Evolutionary conservation across 306 rosid genomes (phyloP), one percentile per base, ranked within the genome.

Genomic region (Dryas alaskensis): DNA sequence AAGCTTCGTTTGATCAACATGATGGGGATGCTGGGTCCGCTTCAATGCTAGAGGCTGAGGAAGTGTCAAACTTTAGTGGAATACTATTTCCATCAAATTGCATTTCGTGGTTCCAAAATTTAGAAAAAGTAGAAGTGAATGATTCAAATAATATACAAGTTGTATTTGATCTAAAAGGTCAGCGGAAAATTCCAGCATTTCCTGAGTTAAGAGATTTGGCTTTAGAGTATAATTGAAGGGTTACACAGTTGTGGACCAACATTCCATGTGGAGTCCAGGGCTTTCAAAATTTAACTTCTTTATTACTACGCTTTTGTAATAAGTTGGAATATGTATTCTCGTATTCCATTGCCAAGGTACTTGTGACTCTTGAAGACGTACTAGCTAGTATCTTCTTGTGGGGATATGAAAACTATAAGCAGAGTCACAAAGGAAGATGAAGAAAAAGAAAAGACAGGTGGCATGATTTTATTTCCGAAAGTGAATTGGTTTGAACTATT

Each of bases 311-410:
- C 2, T 2, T 0, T 0, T 14, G 25, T 16, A 5, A 0, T 7
- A 10, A 2, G n/a, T 22, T 54, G 3, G 0, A 54, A 7, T 54
- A 55, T 8, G 39, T 19, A 12, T 55, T 55, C 39, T 19, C 5
- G 11, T 3, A 19, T 55, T 55, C 25, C 3, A 19, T 55, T 55
- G 60, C 60, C 7, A 4, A 1, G 3, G 1, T 17, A 8, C 60
- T 8, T 55, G 22, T 22, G 6, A 57, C 17, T 57, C 61, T 57
- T 22, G 7, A 57, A 22, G 37, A 19, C 3, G 3, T 57, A 19
- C 0, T 0, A 0, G 22, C 22, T 19, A 19, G 22, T 57, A 22
- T 3, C 0, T 0, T 0, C 0, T 0, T 57, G 61, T 19, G 0
- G 1, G 6, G 0, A 57, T 2, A 8, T 22, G 39, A 3, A 22